Base-by-base conservation (phyloP, 2,329 filamentous ascomycete species). In the Leptographium wingfieldii region DNA sequence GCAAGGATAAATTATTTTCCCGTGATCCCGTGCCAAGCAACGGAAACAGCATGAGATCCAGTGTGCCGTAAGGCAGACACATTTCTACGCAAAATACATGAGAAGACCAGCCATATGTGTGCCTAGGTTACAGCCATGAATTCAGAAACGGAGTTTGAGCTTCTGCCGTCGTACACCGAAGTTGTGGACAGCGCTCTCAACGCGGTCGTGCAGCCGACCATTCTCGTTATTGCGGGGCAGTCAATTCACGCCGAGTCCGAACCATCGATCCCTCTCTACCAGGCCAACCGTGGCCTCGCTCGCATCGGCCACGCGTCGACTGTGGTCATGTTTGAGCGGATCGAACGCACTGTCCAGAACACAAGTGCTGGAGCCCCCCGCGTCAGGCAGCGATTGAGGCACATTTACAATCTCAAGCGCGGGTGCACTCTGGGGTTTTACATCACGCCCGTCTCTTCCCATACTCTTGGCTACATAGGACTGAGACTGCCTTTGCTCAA, bases 241-340 rank as follows among this genome's bases (percentile, higher is more conserved):
- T 40, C 56, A 2, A 58, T 58, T 33, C 48, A 58, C 25, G 46
- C 46, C 27, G 56, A 40, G 22, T 38, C 56, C 3, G 48, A 53
- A 22, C 56, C 56, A 4, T 27, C 46, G 3, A n/a, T 5, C 9
- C 2, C 52, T 7, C 57, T 59, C 38, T 59, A 59, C 27, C 25
- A 33, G 38, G 12, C 55, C 51, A 59, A 55, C 57, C 57, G 57
- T 5, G 57, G 57, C 40, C 12, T 59, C 38, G 52, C 27, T 10
- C 9, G 3, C 0, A 29, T 59, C 0, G 57, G 57, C 38, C 51
- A 16, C 3, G 40, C 57, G 22, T 38, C 57, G 22, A 14, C 6
- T 9, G 29, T 16, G n/a, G 57, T 59, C 12, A 31, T 22, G 19
- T 27, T 59, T 11, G 51, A 59, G 51, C 57, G 57, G 1, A 5